These are phyloP conservation scores for Podaxis sp. DNA, from an alignment of 768 basidiomycete genomes.

Conservation along the genomic window DNA sequence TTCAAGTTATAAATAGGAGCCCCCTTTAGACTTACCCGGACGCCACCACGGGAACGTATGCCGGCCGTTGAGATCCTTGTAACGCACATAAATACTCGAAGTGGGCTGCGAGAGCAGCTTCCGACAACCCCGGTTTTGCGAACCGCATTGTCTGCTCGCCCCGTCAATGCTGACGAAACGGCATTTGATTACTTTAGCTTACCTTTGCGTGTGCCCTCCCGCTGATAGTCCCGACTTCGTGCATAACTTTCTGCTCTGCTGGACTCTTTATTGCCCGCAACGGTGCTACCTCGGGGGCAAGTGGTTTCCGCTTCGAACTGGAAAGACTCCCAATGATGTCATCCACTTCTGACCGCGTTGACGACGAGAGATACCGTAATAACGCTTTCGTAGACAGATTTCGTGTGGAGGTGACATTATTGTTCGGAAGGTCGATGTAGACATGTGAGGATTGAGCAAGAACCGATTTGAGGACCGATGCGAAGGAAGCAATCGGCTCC, in stretches of 20 bases:
- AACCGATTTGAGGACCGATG: slow-evolving; percentile 55
- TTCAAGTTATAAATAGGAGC: background rate
- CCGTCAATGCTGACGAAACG: background rate
- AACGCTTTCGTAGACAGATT: slow-evolving; percentile 47
- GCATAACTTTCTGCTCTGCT: slow-evolving; percentile 78
- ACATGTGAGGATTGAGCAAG: slow-evolving; percentile 47
- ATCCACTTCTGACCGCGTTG: slow-evolving; percentile 48
- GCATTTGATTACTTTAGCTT: slow-evolving; percentile 7
- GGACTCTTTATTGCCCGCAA: slow-evolving; percentile 79
- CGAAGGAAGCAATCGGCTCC: slow-evolving; percentile 51
- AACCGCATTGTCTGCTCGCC: slow-evolving; percentile 78
- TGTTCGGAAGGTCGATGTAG: slow-evolving; percentile 48
- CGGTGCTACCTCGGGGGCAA: slow-evolving; percentile 69
- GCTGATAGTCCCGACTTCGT: slow-evolving; percentile 84
- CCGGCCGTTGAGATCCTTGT: slow-evolving; percentile 77
- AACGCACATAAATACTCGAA: slow-evolving; percentile 88
- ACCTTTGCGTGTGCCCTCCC: slow-evolving; percentile 83
- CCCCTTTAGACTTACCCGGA: slow-evolving; percentile 62
- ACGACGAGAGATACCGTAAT: slow-evolving; percentile 46
- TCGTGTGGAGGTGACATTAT: slow-evolving; percentile 42
- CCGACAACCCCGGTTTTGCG: slow-evolving; percentile 40
- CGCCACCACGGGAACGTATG: slow-evolving; percentile 98
- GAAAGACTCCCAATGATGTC: slow-evolving; percentile 53
- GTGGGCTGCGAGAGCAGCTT: slow-evolving; percentile 57
- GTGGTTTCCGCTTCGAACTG: slow-evolving; percentile 39